Conservation (phyloP, 2,329 filamentous ascomycete species). For the Sclerotiophoma versabilis region DNA sequence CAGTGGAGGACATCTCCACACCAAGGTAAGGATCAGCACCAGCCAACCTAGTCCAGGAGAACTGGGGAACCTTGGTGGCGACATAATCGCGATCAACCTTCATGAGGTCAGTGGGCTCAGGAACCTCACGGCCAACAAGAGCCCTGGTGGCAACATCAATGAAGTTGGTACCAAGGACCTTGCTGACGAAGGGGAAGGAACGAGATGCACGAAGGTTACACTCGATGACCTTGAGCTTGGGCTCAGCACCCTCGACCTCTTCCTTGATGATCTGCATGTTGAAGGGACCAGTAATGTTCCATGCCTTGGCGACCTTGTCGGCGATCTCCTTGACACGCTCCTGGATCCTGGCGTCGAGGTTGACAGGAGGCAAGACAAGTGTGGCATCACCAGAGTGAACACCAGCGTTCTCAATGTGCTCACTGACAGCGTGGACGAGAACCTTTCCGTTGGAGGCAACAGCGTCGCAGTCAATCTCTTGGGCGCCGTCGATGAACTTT, state of each 20-base stretch:
- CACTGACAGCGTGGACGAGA: conserved; percentile 88
- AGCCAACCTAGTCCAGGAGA: conserved; percentile 97
- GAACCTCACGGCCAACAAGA: conserved; percentile 83
- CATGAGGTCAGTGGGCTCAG: conserved; percentile 89
- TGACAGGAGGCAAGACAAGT: conserved; percentile 85
- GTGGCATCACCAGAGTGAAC: conserved; percentile 98
- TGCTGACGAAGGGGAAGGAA: conserved; percentile 98
- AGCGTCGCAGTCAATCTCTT: conserved; percentile 96
- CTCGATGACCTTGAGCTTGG: conserved; percentile 92
- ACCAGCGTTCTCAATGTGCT: conserved; percentile 96
- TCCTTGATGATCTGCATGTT: conserved; percentile 99
- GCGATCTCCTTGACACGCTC: conserved; percentile 93
- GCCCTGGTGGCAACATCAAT: conserved; percentile 95
- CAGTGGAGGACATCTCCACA: conserved; percentile 96
- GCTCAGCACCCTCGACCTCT: conserved; percentile 74
- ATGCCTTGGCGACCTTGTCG: conserved; percentile 93
- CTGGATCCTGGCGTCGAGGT: conserved; percentile 78
- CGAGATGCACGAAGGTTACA: conserved; percentile 97
- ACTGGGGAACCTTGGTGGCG: conserved; percentile 97
- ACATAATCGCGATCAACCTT: conserved; percentile 85
- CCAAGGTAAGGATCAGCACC: conserved; percentile 97
- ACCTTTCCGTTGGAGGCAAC: conserved; percentile 87
- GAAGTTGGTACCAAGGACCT: conserved; percentile 95
- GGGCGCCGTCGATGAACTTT: conserved; percentile 95
- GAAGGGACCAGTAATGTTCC: conserved; percentile 97